Percentiles rank a stretch among this genome's conserved stretches.
Evolutionary conservation across 371 early-diverging fungal species (phyloP).

Genomic region (Rhizopus microsporus): DNA sequence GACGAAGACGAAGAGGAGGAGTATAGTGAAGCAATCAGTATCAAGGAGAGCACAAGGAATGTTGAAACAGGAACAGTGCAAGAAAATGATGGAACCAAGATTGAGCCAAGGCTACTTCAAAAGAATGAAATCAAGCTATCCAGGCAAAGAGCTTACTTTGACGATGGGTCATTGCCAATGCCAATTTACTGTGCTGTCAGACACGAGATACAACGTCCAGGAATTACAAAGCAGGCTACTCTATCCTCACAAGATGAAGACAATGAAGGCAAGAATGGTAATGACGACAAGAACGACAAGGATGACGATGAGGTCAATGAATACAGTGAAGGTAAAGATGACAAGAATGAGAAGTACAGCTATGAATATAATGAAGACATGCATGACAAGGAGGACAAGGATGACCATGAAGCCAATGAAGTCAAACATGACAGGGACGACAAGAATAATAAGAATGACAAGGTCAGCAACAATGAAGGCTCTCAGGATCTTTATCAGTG

Average conservation of each 20-base stretch:
- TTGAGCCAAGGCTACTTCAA: constrained; percentile 23
- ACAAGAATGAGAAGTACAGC: background rate
- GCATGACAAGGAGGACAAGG: constrained; percentile 8
- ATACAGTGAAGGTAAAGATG: background rate
- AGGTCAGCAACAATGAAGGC: background rate
- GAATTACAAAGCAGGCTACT: constrained; percentile 7
- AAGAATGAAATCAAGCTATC: constrained; percentile 37
- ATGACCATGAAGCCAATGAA: background rate
- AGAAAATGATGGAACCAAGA: constrained; percentile 25
- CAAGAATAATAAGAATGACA: background rate
- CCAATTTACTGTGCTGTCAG: constrained; percentile 79
- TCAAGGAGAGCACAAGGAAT: background rate
- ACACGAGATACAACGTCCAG: constrained; percentile 47
- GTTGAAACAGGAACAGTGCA: constrained; percentile 14
- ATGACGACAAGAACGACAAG: constrained; percentile 13
- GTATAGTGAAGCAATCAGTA: constrained; percentile 10
- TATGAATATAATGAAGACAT: constrained; percentile 12
- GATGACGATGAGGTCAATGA: background rate
- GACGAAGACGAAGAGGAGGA: constrained; percentile 4
- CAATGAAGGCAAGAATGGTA: constrained; percentile 3
- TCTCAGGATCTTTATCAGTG: constrained; percentile 60
- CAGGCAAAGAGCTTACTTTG: constrained; percentile 46
- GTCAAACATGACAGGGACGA: background rate
- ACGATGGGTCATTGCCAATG: constrained; percentile 68
- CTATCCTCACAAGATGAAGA: constrained; percentile 13